Base-by-base conservation (phyloP, 805 yeast species). In the Yamadazyma paraphyllophila region DNA sequence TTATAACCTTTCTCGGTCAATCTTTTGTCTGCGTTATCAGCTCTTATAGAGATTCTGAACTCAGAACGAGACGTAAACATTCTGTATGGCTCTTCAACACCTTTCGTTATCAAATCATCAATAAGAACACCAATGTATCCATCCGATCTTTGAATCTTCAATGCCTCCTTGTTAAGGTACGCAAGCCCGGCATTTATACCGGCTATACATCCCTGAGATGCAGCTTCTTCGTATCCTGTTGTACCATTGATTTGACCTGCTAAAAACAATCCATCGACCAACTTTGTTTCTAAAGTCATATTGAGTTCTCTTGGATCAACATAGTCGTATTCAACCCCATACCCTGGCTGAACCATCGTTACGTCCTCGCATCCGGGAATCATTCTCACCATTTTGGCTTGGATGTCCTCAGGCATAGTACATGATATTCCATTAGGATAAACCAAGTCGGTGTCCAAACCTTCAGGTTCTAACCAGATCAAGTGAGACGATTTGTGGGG, bases 181-280 rank as follows among this genome's bases (percentile, higher is more conserved):
- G 81, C 56, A 20, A 89, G 68, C 0, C 96, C 97, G 0, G 99
- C 97, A 63, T 94, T 94, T 33, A 91, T 83, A 8, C 99, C 99
- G 1, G 99, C 99, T 37, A 94, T 68, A 44, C 89, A 75, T 1
- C 99, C 99, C 59, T 94, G 99, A 0, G 98, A 86, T 2, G 97
- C 96, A 0, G 99, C 99, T 62, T 94, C 99, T 67, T 94, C 99
- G 57, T 94, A 94, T 0, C 99, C 99, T 0, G 99, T 94, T 0
- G 99, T 94, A 29, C 99, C 99, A 60, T 94, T 94, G 35, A 94
- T 94, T 63, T 94, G 99, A 1, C 99, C 99, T 0, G 99, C 99
- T 37, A 94, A 69, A 61, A 68, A 94, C 31, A 94, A 65, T 0
- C 97, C 97, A 9, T 74, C 66, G 2, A 94, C 81, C 3, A 77